Evolutionary conservation across 208 protist genomes (phyloP).

Genomic region (Endotrypanum monterogeii): DNA sequence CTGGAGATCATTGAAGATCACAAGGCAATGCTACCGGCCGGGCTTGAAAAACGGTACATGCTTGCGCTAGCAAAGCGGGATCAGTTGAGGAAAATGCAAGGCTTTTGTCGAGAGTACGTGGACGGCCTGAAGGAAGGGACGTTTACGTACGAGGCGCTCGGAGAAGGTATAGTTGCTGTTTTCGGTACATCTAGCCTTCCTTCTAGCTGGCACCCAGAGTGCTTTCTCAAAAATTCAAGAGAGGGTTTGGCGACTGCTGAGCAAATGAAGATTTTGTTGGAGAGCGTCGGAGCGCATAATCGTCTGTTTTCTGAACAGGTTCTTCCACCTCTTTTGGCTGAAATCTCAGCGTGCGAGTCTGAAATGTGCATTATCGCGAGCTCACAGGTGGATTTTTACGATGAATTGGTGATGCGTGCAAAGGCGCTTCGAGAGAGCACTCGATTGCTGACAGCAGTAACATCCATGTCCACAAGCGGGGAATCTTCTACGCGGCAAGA

Average conservation of each 20-base stretch:
- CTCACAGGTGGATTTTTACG: constrained; percentile 25
- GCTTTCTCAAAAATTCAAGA: constrained; percentile 5
- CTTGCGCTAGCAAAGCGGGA: constrained; percentile 23
- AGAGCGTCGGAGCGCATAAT: constrained; percentile 23
- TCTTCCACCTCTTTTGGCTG: constrained; percentile 18
- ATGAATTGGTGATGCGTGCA: constrained; percentile 24
- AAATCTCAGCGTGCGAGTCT: constrained; percentile 10
- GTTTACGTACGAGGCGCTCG: constrained; percentile 21
- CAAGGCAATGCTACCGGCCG: constrained; percentile 10
- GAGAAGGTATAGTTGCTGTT: constrained; percentile 11
- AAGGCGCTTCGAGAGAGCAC: constrained; percentile 26
- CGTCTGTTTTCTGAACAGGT: constrained; percentile 16
- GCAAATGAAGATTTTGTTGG: constrained; percentile 14
- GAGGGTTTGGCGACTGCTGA: constrained; percentile 9
- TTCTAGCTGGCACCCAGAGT: constrained; percentile 13
- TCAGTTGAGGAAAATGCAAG: constrained; percentile 26
- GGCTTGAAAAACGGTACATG: constrained; percentile 35
- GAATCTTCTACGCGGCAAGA: constrained; percentile 21
- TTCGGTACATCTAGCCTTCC: constrained; percentile 11
- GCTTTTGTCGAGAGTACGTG: constrained; percentile 23
- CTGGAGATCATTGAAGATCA: constrained; percentile 21
- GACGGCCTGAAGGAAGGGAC: constrained; percentile 10
- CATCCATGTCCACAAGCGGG: constrained; percentile 17
- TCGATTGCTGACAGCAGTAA: constrained; percentile 8
- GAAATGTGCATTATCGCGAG: constrained; percentile 19